Base-by-base conservation (phyloP, 2,329 filamentous ascomycete genomes). In the Colletotrichum limetticola region DNA sequence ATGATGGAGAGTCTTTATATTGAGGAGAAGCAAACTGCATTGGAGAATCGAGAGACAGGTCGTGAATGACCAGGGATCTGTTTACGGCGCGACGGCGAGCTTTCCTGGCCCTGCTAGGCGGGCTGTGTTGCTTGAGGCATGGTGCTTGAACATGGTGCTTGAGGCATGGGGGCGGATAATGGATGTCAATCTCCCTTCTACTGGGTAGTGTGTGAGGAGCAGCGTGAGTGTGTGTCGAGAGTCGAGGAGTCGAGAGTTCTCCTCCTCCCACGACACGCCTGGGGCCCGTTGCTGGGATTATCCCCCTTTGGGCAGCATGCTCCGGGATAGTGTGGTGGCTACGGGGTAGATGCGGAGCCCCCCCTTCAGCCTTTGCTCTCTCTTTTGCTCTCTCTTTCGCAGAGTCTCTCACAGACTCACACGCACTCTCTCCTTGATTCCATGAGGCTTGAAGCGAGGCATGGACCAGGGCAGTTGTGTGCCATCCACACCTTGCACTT, bases 1-100 rank as follows among this genome's bases (percentile, higher is more conserved):
- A 62, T 71, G 68, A 55, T 26, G 61, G 49, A 30, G 22, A 32
- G 71, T 71, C 71, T 73, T 73, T 73, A 73, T 73, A 73, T 73
- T 52, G 60, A 64, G 30, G 37, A 22, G 16, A 22, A 42, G 46
- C 11, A 12, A n/a, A 59, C 24, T 22, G 26, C 32, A 32, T 46
- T 59, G 46, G 59, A 24, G 49, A n/a, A 24, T 46, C 16, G 42
- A 19, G 42, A 46, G 42, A 19, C 6, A 46, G 42, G 4, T 46
- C 16, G 19, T 46, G 5, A 19, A 46, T n/a, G 16, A 55, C 22
- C 52, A 8, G 52, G 46, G 8, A 55, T 35, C 26, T n/a, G 22
- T 26, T 19, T 28, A 19, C 60, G n/a, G 26, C 19, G 42, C 19
- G 49, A n/a, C 7, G 19, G 67, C 53, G 52, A 68, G 46, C 37